These are phyloP conservation scores for Populus euphratica DNA, from an alignment of 345 rosid genomes.

Conservation along the genomic window DNA sequence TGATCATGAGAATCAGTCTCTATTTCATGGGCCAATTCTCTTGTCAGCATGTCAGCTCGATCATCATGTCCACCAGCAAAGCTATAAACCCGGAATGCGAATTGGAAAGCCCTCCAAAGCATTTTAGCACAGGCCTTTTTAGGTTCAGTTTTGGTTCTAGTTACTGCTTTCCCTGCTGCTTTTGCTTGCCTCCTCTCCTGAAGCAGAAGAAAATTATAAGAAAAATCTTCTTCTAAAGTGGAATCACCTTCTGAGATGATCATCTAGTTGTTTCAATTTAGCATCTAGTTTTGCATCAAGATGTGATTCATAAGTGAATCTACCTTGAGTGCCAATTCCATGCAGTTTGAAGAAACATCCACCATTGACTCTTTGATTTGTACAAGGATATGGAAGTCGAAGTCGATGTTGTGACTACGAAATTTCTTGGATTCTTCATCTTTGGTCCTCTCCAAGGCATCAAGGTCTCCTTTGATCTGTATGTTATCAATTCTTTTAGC, in stretches of 20 bases:
- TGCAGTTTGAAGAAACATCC: constrained; percentile 80
- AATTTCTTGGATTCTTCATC: constrained; percentile 83
- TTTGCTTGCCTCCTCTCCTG: constrained; percentile 71
- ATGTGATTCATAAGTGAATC: background rate
- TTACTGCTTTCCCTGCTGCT: constrained; percentile 27
- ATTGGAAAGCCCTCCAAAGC: constrained; percentile 87
- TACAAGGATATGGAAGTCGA: constrained; percentile 63
- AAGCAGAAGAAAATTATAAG: background rate
- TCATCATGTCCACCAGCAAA: constrained; percentile 92
- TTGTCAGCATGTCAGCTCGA: constrained; percentile 68
- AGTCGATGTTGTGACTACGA: constrained; percentile 56
- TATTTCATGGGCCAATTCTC: constrained; percentile 77
- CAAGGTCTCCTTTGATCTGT: constrained; percentile 77
- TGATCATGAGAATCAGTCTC: constrained; percentile 52
- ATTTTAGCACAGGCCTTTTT: constrained; percentile 39
- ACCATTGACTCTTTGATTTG: constrained; percentile 80
- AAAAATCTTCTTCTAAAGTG: background rate
- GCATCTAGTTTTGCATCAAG: background rate
- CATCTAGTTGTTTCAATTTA: background rate
- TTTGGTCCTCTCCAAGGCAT: constrained; percentile 67
- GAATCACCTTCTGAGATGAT: background rate
- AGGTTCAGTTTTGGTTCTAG: constrained; percentile 30
- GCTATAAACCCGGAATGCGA: constrained; percentile 72
- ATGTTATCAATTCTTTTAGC: background rate
- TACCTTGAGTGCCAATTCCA: constrained; percentile 84